These are phyloP conservation scores for Scolecobasidium constrictum DNA, from an alignment of 2,329 filamentous ascomycete genomes.

Conservation along the genomic window DNA sequence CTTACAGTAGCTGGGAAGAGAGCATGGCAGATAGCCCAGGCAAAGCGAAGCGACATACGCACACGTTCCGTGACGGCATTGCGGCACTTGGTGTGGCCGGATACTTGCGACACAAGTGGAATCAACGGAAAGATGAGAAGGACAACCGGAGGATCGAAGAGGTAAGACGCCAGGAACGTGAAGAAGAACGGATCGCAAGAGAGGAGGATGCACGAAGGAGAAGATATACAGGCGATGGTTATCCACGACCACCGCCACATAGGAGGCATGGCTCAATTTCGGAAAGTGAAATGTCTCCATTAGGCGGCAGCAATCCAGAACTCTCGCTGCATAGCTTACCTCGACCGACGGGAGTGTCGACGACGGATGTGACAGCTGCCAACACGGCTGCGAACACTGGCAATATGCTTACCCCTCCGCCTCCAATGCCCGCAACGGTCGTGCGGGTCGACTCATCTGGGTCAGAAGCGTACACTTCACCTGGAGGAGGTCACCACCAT, in stretches of 20 bases:
- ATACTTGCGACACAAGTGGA: constrained; percentile 31
- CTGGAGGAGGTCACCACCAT: constrained; percentile 24
- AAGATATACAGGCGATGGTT: constrained; percentile 60
- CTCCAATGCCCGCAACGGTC: constrained; percentile 15
- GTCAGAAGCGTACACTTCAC: constrained; percentile 25
- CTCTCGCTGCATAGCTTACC: constrained; percentile 25
- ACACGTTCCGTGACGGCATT: constrained; percentile 31
- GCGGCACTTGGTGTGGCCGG: constrained; percentile 31
- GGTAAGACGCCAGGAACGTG: constrained; percentile 38
- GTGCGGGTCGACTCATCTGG: constrained; percentile 32
- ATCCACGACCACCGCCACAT: constrained; percentile 17
- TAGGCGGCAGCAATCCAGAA: constrained; percentile 33
- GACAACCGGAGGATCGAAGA: constrained; percentile 51
- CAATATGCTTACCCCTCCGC: constrained; percentile 8
- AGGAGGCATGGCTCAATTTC: constrained; percentile 26
- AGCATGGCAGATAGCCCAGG: constrained; percentile 13
- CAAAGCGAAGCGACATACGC: constrained; percentile 16
- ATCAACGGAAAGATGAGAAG: constrained; percentile 43
- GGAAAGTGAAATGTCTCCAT: constrained; percentile 28
- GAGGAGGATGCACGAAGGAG: constrained; percentile 26
- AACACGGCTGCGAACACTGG: constrained; percentile 13
- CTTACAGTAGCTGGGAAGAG: constrained; percentile 23
- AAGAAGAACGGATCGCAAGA: constrained; percentile 43
- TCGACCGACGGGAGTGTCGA: constrained; percentile 11
- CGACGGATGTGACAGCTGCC: constrained; percentile 15